Conservation (phyloP, 129 eudicot species). For the Deinandra increscens region DNA sequence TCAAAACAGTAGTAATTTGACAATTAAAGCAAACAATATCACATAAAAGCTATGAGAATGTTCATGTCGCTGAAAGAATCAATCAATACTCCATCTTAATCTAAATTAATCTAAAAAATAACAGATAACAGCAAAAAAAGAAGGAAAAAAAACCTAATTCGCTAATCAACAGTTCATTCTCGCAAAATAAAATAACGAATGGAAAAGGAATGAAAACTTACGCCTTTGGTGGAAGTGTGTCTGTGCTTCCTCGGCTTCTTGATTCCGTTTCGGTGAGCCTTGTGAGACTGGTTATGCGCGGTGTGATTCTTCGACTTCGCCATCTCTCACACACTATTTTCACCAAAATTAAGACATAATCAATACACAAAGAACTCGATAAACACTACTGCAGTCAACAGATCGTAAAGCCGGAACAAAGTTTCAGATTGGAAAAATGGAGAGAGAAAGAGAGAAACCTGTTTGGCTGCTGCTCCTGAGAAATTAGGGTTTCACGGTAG, state of each 20-base stretch:
- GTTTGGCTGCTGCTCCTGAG: conserved; percentile 17
- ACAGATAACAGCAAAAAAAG: too few species aligned
- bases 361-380: background rate
- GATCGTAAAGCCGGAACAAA: background rate
- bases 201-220: background rate
- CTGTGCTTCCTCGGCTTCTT: conserved; percentile 88
- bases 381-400: background rate
- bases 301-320: conserved; percentile 92
- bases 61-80: background rate
- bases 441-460: conserved; percentile 10
- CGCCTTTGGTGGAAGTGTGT: conserved; percentile 89
- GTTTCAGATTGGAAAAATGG: background rate
- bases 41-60: background rate
- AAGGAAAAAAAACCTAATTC: conserved; percentile 4
- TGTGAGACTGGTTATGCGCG: conserved; percentile 79
- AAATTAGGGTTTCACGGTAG: conserved; percentile 28
- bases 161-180: background rate
- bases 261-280: conserved; percentile 88
- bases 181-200: background rate
- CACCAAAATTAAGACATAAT: conserved; percentile 7
- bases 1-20: background rate
- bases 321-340: conserved; percentile 32
- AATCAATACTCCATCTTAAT: background rate
- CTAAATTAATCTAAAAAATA: too few species aligned
- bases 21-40: background rate